Conservation (phyloP, 1,139 yeast species). For the Protomyces inundatus region DNA sequence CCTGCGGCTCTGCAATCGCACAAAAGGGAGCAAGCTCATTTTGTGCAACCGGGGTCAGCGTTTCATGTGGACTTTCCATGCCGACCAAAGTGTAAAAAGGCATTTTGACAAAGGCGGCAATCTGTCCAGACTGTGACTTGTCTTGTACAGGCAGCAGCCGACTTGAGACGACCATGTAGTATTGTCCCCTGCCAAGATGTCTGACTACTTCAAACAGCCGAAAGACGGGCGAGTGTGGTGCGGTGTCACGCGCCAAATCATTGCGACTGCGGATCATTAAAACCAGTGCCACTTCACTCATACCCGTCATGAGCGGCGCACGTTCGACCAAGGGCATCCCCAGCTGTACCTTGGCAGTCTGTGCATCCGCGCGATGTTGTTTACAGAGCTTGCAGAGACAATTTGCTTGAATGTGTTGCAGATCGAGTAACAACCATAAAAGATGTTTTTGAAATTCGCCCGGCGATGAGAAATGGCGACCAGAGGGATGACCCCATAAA, state of each 20-base stretch:
- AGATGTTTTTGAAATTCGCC: not conserved
- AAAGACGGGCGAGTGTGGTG: not conserved
- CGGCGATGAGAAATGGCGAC: not conserved
- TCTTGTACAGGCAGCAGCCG: not conserved
- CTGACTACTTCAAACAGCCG: not conserved
- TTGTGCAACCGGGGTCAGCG: not conserved
- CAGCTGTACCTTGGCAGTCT: not conserved
- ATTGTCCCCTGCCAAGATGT: not conserved
- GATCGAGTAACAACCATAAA: not conserved
- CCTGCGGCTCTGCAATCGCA: not conserved
- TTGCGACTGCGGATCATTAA: not conserved
- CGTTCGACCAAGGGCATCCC: not conserved
- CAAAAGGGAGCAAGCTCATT: not conserved
- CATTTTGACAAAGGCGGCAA: not conserved
- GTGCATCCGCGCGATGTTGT: not conserved
- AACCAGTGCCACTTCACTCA: not conserved
- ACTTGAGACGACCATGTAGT: not conserved
- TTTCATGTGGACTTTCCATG: not conserved
- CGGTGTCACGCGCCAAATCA: not conserved
- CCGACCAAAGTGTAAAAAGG: not conserved
- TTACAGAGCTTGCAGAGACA: not conserved
- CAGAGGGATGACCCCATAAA: not conserved
- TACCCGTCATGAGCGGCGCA: not conserved
- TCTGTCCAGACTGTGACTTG: not conserved
- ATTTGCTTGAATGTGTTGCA: not conserved